These are phyloP conservation scores for Malus hybrid DNA, from an alignment of 331 rosid genomes.

Conservation along the genomic window DNA sequence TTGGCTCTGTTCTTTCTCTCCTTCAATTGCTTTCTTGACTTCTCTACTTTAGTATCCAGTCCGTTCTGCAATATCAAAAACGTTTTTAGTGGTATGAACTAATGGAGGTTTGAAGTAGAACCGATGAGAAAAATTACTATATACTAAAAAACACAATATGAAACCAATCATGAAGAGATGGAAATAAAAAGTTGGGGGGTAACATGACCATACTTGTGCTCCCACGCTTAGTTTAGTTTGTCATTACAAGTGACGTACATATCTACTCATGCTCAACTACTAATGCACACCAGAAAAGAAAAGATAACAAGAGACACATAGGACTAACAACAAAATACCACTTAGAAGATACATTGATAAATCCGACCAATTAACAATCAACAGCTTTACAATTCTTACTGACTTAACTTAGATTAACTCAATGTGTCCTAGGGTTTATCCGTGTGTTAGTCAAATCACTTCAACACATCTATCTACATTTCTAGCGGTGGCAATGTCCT, in stretches of 20 bases:
- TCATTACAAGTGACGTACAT: no score
- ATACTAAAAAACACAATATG: neutral
- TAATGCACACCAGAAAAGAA: neutral
- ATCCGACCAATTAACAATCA: neutral
- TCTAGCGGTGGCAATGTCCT: neutral
- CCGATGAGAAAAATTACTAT: neutral
- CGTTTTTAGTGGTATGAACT: neutral
- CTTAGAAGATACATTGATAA: neutral
- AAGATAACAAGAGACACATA: neutral
- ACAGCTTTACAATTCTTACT: neutral
- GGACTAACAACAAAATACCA: neutral
- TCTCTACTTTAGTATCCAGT: conserved; percentile 74
- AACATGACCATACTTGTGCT: neutral
- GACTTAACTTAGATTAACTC: neutral
- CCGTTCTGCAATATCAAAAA: conserved; percentile 54
- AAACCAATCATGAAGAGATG: neutral
- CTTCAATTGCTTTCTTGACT: conserved; percentile 90
- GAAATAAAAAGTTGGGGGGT: neutral
- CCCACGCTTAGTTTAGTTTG: neutral
- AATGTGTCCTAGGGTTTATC: neutral
- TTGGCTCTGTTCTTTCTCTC: conserved; percentile 88
- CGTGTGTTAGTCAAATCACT: neutral
- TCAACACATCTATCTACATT: neutral
- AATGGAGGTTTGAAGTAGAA: neutral
- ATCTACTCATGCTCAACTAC: neutral